Conservation (phyloP, 192 early-diverging fungal genomes). For the Linderina pennispora region DNA sequence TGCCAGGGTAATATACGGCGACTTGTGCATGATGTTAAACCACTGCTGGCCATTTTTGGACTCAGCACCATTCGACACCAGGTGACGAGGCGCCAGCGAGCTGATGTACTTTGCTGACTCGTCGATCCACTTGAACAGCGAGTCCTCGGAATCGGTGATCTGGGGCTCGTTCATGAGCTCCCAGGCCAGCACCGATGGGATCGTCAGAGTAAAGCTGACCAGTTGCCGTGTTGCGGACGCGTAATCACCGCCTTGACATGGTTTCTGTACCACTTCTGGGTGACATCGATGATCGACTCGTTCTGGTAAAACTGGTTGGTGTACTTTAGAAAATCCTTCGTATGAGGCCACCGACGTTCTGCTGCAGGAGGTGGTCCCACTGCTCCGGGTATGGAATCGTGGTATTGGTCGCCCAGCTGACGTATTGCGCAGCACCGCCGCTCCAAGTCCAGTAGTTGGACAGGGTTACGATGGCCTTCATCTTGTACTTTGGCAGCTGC, state of each 20-base stretch:
- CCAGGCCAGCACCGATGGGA: conserved; percentile 67
- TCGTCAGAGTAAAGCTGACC: too few relatives aligned
- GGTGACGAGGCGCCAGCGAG: conserved; percentile 47
- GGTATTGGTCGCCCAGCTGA: conserved; percentile 51
- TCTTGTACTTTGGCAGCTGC: conserved; percentile 44
- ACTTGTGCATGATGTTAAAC: conserved; percentile 49
- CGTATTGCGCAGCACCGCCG: conserved; percentile 58
- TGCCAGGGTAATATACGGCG: conserved; percentile 44
- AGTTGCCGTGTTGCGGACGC: too few relatives aligned
- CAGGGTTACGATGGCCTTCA: conserved; percentile 54
- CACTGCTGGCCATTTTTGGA: conserved; percentile 50
- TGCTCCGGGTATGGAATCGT: conserved; percentile 55
- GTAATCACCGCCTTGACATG: conserved; percentile 47
- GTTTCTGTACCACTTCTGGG: conserved; percentile 40
- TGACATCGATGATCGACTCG: conserved; percentile 2
- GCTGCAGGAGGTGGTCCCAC: conserved; percentile 26
- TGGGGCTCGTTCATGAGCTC: conserved; percentile 71
- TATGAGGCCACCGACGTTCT: conserved; percentile 22
- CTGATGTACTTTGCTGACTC: conserved; percentile 46
- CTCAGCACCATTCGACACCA: conserved; percentile 59
- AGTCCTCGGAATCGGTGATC: conserved; percentile 13
- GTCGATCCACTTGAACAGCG: conserved; percentile 47
- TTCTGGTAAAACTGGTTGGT: conserved; percentile 49
- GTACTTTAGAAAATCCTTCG: conserved; percentile 42
- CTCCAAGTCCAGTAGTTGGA: conserved; percentile 71